These are phyloP conservation scores for Yamadazyma atlantica DNA, from an alignment of 1,139 yeast genomes.

Conservation along the genomic window DNA sequence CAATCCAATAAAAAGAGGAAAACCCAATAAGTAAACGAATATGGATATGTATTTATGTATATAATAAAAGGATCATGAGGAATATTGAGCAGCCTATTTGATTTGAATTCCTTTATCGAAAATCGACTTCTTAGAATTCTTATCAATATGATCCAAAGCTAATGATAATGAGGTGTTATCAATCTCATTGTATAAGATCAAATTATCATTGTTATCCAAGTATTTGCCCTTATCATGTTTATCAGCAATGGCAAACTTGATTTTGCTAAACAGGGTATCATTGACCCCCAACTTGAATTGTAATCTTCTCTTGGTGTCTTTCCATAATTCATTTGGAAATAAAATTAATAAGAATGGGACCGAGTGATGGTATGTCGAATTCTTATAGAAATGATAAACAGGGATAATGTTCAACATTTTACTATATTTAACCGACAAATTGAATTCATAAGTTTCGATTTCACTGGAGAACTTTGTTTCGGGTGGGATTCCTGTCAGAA, in stretches of 20 bases:
- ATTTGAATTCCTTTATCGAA: constrained; percentile 64
- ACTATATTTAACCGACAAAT: constrained; percentile 31
- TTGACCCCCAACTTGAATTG: constrained; percentile 72
- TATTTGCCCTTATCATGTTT: constrained; percentile 40
- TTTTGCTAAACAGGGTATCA: constrained; percentile 73
- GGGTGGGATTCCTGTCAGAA: constrained; percentile 17
- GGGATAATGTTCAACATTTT: constrained; percentile 44
- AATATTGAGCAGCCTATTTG: no score
- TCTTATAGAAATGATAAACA: constrained; percentile 74
- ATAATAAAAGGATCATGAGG: not conserved
- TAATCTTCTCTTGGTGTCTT: constrained; percentile 67
- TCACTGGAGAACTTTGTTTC: constrained; percentile 17
- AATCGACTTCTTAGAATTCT: constrained; percentile 48
- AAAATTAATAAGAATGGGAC: constrained; percentile 79
- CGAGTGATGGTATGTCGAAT: constrained; percentile 74
- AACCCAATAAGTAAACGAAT: not conserved
- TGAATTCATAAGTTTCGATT: constrained; percentile 26
- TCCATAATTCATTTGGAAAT: constrained; percentile 61
- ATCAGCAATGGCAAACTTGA: constrained; percentile 62
- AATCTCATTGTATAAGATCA: constrained; percentile 57
- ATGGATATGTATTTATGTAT: not conserved
- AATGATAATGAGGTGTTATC: constrained; percentile 41
- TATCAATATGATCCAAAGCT: constrained; percentile 86
- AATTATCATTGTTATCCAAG: constrained; percentile 54
- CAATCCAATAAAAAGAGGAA: constrained; percentile 2